Evolutionary conservation across 164 flowering plant species (phyloP), one percentile per base, ranked within the genome.

Genomic region (Santalum album): DNA sequence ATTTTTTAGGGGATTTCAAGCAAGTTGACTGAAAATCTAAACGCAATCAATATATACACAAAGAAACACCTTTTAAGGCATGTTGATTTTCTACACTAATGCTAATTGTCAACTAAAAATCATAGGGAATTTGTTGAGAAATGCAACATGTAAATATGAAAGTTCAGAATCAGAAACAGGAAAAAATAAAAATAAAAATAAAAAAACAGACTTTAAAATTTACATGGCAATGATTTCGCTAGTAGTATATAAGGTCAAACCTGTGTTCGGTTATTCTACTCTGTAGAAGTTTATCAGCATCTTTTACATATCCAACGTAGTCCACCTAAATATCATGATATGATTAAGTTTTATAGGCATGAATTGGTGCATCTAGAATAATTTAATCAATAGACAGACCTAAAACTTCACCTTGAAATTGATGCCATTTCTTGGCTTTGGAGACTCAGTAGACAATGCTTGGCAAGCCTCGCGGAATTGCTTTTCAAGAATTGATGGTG

Each of bases 381-480:
- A n/a, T n/a, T n/a, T n/a, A n/a, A n/a, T n/a, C 9, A 1, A 11
- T 42, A 27, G 47, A 58, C 16, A 59, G 52, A 29, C 4, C 34
- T 16, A 47, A 54, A 55, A 47, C 20, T 38, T 58, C 55, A 83
- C 99, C 96, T 87, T 89, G 70, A 72, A 83, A 49, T n/a, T 65
- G 49, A 75, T 47, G 25, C 67, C 78, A 66, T 55, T 72, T 42
- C 62, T 71, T 35, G 73, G 63, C 19, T 49, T 46, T 36, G 84
- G 62, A 60, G 77, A 63, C 20, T 78, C 77, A 56, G 61, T 18
- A 53, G 87, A 80, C 55, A 83, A 72, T 10, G 80, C 67, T 48
- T 78, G 85, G 66, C 95, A 83, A 57, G 90, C 92, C 62, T 90
- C 95, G 32, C 80, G 80, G 54, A 79, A 90, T 65, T 80, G 88